Base-by-base conservation (phyloP, 352 stramenopile species). In the Peronosclerospora sorghi region DNA sequence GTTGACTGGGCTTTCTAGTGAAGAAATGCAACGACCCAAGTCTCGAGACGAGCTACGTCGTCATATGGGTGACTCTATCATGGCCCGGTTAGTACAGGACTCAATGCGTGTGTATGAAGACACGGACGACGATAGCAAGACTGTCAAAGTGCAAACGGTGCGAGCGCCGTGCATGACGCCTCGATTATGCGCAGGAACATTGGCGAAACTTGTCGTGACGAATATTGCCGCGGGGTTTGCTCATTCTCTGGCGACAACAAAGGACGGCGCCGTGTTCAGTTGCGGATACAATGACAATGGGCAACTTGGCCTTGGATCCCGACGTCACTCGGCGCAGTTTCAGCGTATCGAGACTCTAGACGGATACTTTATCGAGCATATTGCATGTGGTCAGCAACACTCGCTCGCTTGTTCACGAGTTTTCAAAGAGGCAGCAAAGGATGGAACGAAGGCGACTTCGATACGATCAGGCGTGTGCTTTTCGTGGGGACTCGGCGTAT, bases 271-370 rank as follows among this genome's bases (percentile, higher is more conserved):
- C 0, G 70, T 79, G 5, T 86, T 80, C 32, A 82, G 68, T 43
- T 90, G 77, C 28, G 77, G 77, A 12, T 90, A 90, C 74, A 90
- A 90, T 40, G 77, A 90, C 51, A 85, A 83, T 41, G 74, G 77
- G 8, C 77, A 90, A 43, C 52, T 90, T 2, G 77, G 77, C 5
- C 56, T 76, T 2, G 74, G 74, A 21, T 76, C 73, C 36, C 56
- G 73, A 24, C 73, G 73, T 41, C 84, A 85, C 43, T 63, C 73
- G 35, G 61, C 74, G 10, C 58, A 79, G 17, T 90, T 90, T 40
- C 47, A 64, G 30, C 56, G 24, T 4, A 72, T 90, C 10, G 36
- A 49, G 15, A 67, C 66, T 17, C 48, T 90, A 14, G 59, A 72
- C 4, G 58, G 49, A 5, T 67, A 62, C 17, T 69, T 69, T 29